Conservation (phyloP, 1,139 yeast species). For the Hyphopichia buzzinii region DNA sequence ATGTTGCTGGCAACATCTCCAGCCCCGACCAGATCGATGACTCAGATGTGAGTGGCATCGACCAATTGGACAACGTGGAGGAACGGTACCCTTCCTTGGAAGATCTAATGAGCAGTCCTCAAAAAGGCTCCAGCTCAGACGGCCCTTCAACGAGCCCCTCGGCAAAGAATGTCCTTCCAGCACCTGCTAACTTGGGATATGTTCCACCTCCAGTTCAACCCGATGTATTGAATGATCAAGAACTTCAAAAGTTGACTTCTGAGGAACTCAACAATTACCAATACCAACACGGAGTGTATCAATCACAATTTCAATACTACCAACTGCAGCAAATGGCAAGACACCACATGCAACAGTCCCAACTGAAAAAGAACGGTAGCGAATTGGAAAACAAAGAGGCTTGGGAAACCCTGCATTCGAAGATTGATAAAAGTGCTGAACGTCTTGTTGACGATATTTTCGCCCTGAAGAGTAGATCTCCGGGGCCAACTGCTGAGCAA, state of each 20-base stretch:
- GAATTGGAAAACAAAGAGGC: conserved; percentile 36
- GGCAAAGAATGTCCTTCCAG: neutral
- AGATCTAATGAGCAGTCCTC: conserved; percentile 20
- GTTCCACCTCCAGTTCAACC: conserved; percentile 17
- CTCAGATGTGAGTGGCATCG: conserved; percentile 23
- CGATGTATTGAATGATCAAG: conserved; percentile 13
- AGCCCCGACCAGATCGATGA: conserved; percentile 3
- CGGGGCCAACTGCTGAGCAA: conserved; percentile 1
- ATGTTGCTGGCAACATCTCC: neutral
- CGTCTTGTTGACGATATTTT: conserved; percentile 44
- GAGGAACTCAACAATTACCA: conserved; percentile 25
- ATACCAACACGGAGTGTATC: conserved; percentile 21
- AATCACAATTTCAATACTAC: conserved; percentile 9
- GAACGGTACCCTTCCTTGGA: conserved; percentile 46
- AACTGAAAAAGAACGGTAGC: neutral
- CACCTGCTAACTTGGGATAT: too few relatives aligned
- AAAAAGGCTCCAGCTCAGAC: neutral
- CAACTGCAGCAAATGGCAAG: conserved; percentile 15
- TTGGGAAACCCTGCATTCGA: conserved; percentile 26
- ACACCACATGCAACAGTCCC: conserved; percentile 4
- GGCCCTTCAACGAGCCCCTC: neutral
- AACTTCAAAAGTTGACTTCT: conserved; percentile 16
- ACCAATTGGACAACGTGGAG: conserved; percentile 40
- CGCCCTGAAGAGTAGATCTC: conserved; percentile 11
- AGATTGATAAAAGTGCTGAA: conserved; percentile 29